A percentile compares a stretch with the other conserved stretches of the same genome.
These are phyloP conservation scores for Sutorius eximius DNA, from an alignment of 1,284 basidiomycete species.

Conservation along the genomic window DNA sequence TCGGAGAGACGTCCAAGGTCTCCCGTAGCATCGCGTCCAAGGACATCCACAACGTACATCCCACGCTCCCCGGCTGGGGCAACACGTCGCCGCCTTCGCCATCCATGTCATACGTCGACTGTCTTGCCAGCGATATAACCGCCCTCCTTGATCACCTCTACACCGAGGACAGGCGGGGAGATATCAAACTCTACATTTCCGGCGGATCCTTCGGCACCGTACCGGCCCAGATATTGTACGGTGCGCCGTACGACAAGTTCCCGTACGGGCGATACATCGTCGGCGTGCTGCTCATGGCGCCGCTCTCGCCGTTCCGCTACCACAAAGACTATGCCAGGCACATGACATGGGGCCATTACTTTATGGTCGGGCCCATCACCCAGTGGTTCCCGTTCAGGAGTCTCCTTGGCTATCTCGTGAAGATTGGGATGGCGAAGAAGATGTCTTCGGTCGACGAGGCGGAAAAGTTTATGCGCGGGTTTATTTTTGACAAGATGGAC, in stretches of 20 bases:
- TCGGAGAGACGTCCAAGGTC: slow-evolving; percentile 41
- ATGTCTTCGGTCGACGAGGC: slow-evolving; percentile 43
- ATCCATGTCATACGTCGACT: slow-evolving; percentile 40
- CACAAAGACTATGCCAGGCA: slow-evolving; percentile 45
- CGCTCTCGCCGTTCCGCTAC: slow-evolving; percentile 48
- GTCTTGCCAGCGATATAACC: slow-evolving; percentile 47
- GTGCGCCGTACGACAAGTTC: slow-evolving; percentile 49
- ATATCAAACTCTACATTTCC: slow-evolving; percentile 48
- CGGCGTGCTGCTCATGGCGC: slow-evolving; percentile 47
- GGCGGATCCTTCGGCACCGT: slow-evolving; percentile 57
- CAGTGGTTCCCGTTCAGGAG: slow-evolving; percentile 42
- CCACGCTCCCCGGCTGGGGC: slow-evolving; percentile 58
- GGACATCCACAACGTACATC: slow-evolving; percentile 46
- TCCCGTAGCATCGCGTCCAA: slow-evolving; percentile 40
- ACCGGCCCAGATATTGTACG: slow-evolving; percentile 57
- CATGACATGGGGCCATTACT: slow-evolving; percentile 47
- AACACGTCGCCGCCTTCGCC: slow-evolving; percentile 44
- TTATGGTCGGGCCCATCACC: slow-evolving; percentile 46
- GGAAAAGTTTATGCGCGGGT: slow-evolving; percentile 39
- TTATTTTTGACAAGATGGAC: slow-evolving; percentile 43
- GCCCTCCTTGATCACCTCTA: slow-evolving; percentile 52
- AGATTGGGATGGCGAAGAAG: slow-evolving; percentile 35
- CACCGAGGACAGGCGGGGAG: slow-evolving; percentile 34
- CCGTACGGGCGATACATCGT: slow-evolving; percentile 47
- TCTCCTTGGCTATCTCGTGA: slow-evolving; percentile 36